Evolutionary conservation across 345 rosid genomes (phyloP), one percentile per base, ranked within the genome.

Genomic region (Ricinus communis): DNA sequence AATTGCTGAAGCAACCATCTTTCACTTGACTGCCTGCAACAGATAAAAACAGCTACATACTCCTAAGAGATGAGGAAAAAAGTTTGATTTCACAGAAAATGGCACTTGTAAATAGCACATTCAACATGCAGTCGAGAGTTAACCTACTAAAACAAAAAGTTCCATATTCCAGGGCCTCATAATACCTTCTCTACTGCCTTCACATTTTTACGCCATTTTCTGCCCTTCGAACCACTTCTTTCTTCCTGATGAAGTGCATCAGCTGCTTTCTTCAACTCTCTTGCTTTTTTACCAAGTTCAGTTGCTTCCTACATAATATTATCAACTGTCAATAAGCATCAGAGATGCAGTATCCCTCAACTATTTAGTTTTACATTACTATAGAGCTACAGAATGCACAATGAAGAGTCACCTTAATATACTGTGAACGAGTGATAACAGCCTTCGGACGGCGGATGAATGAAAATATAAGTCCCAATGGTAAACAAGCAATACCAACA

Each of bases 391-490:
- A 45, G 40, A 19, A 53, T 31, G 51, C 41, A 30, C 43, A 65
- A 40, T 21, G 16, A 65, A 69, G 27, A 55, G 76, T 73, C 67
- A 93, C 99, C 99, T 93, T 93, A 53, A 95, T 95, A 75, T 95
- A 95, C 67, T 95, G 99, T 65, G 99, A 95, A 45, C 98, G 93
- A 60, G 98, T 95, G 41, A 95, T 95, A 68, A 95, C 99, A 79
- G 99, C 97, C 82, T 88, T 95, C 45, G 99, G 99, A 52, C 99
- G 98, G 77, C 91, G 86, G 80, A 96, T 82, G 81, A 96, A 96
- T 7, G 98, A 86, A 83, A 90, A 84, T 49, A 96, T 89, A 71
- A 96, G 99, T 79, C 99, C 98, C 74, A 96, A 61, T 1, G 99
- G 99, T 63, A 96, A 82, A 77, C 90, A 89, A 46, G 98, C 94